These are phyloP conservation scores for Phalaenopsis aphrodite DNA, from an alignment of 106 monocot species.

Conservation along the genomic window DNA sequence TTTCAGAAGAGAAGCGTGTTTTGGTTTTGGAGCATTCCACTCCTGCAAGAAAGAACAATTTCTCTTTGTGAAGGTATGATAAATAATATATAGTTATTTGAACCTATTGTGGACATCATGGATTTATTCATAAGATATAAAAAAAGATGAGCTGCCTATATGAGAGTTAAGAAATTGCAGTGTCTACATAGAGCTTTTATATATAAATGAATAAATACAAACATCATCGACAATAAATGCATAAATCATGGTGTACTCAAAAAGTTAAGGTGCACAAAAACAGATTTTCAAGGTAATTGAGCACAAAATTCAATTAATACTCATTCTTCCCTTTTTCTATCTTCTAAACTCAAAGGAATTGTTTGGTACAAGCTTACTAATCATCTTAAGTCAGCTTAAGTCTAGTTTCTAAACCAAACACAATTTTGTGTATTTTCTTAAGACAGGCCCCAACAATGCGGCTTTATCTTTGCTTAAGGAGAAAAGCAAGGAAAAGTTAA, in stretches of 20 bases:
- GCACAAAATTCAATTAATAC: not conserved
- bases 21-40: constrained; percentile 69
- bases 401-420: too few species aligned
- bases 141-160: too few species aligned
- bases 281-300: not conserved
- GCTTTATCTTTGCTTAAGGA: too few species aligned
- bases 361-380: not conserved
- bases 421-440: too few species aligned
- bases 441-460: too few species aligned
- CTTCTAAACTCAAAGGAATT: not conserved
- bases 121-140: too few species aligned
- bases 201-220: not conserved
- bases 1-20: constrained; percentile 50
- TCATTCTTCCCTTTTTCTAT: not conserved
- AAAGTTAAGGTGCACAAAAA: not conserved
- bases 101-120: not conserved
- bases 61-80: not conserved
- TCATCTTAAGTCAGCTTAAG: too few species aligned
- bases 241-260: not conserved
- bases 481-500: too few species aligned
- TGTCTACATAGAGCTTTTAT: not conserved
- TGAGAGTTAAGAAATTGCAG: too few species aligned
- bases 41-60: constrained; percentile 33
- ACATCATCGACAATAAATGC: too few species aligned
- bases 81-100: not conserved